Evolutionary conservation across 73 alveolate species (phyloP).

Genomic region (Durusdinium trenchii): DNA sequence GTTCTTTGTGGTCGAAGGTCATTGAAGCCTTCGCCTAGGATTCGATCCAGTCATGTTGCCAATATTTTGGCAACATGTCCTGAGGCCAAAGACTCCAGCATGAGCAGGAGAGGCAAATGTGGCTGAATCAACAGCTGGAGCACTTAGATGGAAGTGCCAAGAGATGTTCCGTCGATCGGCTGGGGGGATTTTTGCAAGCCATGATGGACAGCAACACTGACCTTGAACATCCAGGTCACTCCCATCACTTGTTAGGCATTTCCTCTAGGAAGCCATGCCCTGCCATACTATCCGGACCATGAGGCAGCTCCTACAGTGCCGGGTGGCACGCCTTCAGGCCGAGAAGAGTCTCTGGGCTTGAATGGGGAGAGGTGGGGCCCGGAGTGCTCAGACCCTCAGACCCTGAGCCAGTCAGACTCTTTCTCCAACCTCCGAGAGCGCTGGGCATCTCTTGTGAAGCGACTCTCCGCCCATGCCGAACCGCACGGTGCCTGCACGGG

Average conservation of each 20-base stretch:
- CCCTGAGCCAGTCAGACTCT: too few relatives aligned
- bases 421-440: too few relatives aligned
- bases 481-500: too few relatives aligned
- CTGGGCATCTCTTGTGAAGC: too few relatives aligned
- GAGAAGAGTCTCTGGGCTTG: background rate
- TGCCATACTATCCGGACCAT: too few relatives aligned
- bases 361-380: background rate
- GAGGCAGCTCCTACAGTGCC: slow-evolving; percentile 38
- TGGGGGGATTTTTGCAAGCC: background rate
- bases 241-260: background rate
- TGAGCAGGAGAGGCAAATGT: slow-evolving; percentile 33
- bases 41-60: too few relatives aligned
- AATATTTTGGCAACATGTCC: background rate
- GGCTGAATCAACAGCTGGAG: slow-evolving; percentile 34
- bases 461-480: too few relatives aligned
- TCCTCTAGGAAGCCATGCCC: background rate
- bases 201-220: background rate
- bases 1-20: too few relatives aligned
- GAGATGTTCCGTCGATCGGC: background rate
- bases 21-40: too few relatives aligned
- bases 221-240: background rate
- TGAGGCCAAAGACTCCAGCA: slow-evolving; percentile 20
- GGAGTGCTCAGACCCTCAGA: too few relatives aligned
- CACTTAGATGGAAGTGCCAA: too few relatives aligned
- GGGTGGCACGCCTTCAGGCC: slow-evolving; percentile 20